Conservation (phyloP, 805 yeast genomes). For the Yarrowia hollandica region DNA sequence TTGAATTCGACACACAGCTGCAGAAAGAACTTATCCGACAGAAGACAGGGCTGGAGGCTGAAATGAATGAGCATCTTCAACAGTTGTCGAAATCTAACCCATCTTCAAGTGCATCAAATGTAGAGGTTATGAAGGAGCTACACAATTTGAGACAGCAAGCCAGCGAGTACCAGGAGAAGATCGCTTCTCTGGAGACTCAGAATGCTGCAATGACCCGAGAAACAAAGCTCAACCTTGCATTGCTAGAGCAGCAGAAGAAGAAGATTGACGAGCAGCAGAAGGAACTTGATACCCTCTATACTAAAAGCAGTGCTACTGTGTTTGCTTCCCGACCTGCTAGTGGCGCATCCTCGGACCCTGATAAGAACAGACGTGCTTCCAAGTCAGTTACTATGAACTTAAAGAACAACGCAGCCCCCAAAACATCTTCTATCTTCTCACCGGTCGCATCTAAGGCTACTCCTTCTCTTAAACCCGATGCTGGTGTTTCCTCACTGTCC, state of each 20-base stretch:
- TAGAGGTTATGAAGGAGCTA: slow-evolving; percentile 8
- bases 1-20: slow-evolving; percentile 13
- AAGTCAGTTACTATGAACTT: neutral
- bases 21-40: slow-evolving; percentile 5
- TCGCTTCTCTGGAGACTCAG: slow-evolving; percentile 2
- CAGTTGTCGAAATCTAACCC: slow-evolving; percentile 4
- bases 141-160: slow-evolving; percentile 12
- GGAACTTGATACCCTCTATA: slow-evolving; percentile 5
- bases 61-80: slow-evolving; percentile 7
- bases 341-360: neutral
- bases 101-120: neutral
- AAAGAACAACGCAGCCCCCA: slow-evolving; percentile 4
- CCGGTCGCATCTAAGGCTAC: slow-evolving; percentile 17
- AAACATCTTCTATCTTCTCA: slow-evolving; percentile 8
- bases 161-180: neutral
- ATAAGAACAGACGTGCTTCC: neutral
- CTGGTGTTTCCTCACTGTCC: slow-evolving; percentile 3
- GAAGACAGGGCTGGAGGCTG: neutral
- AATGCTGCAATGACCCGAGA: slow-evolving; percentile 9
- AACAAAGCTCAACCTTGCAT: slow-evolving; percentile 5
- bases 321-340: neutral
- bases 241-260: slow-evolving; percentile 12
- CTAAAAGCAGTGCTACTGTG: slow-evolving; percentile 13
- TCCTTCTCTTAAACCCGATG: slow-evolving; percentile 3
- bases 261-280: slow-evolving; percentile 6